Conservation (phyloP, 768 basidiomycete genomes). For the Auricularia auricula-judae region DNA sequence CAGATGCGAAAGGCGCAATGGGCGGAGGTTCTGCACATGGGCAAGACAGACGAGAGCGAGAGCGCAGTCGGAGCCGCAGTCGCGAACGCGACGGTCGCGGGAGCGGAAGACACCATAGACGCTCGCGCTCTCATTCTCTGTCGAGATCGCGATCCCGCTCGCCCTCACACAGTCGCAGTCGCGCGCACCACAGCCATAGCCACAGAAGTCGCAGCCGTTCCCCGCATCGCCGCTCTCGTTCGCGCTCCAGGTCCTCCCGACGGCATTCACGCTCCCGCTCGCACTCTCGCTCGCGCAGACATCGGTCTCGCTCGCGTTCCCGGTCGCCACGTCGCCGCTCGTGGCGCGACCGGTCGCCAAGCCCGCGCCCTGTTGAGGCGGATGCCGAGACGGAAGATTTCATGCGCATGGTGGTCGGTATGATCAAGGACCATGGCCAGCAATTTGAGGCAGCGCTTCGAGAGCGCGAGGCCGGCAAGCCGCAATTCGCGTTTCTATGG, state of each 20-base stretch:
- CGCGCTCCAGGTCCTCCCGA: conserved; percentile 22
- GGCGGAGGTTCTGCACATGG: not conserved
- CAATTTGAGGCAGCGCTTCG: conserved; percentile 66
- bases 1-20: not conserved
- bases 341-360: conserved; percentile 8
- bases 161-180: conserved; percentile 43
- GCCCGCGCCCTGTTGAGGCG: conserved; percentile 36
- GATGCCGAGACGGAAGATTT: conserved; percentile 74
- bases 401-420: conserved; percentile 75
- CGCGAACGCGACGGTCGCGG: not conserved
- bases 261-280: conserved; percentile 25
- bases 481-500: conserved; percentile 69
- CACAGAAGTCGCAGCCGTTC: conserved; percentile 9
- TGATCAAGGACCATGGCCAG: conserved; percentile 70
- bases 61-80: not conserved
- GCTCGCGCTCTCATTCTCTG: not conserved
- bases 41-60: not conserved
- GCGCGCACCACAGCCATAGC: conserved; percentile 23
- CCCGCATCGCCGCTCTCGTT: conserved; percentile 18
- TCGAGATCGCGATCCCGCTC: conserved; percentile 27
- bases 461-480: conserved; percentile 68
- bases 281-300: conserved; percentile 29
- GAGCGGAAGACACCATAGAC: not conserved
- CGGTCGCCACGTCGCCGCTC: conserved; percentile 1
- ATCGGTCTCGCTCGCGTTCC: conserved; percentile 12